Evolutionary conservation across 2,329 filamentous ascomycete genomes (phyloP), one percentile per base, ranked within the genome.

Genomic region (Cryoendolithus antarcticus): DNA sequence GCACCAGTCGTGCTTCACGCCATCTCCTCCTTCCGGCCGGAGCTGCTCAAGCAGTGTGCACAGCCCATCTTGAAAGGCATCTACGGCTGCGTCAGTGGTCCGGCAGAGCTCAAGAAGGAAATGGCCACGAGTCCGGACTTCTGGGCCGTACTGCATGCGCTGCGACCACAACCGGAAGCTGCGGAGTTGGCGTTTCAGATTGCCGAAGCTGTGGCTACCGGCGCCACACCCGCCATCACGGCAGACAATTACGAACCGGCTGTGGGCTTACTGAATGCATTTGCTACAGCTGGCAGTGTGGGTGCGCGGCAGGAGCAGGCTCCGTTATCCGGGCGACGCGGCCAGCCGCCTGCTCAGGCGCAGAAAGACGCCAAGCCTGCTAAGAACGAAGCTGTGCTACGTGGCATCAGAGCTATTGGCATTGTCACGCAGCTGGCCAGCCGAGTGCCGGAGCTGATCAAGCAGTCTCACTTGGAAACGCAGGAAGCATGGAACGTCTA

Each of bases 81-180:
- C 19, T 75, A 79, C 33, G 70, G 79, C 33, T 95, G 88, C 52
- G 83, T 94, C 48, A 77, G 81, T 37, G 76, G 82, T 43, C 77
- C 85, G 1, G 78, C 79, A 19, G 77, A 82, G 9, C 66, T 98
- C 21, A 78, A 85, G 41, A 94, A 84, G 49, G 89, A 96, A 62
- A 83, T 96, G 49, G 91, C 93, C 62, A 89, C 85, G 9, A 96
- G 89, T 11, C 91, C 91, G 0, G 91, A 98, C 56, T 96, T 98
- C 60, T 98, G 91, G 91, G 81, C 82, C 4, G 83, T 95, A 9
- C 68, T 98, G 38, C 80, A 86, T 44, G 74, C 77, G 27, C 66
- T 98, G 11, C 77, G 84, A 34, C 68, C 70, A 15, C 46, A 54
- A 35, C 64, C 75, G 3, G 79, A 84, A 38, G 80, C 82, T 19